Base-by-base conservation (phyloP, 1,139 yeast genomes). In the Candida freyschussii region DNA sequence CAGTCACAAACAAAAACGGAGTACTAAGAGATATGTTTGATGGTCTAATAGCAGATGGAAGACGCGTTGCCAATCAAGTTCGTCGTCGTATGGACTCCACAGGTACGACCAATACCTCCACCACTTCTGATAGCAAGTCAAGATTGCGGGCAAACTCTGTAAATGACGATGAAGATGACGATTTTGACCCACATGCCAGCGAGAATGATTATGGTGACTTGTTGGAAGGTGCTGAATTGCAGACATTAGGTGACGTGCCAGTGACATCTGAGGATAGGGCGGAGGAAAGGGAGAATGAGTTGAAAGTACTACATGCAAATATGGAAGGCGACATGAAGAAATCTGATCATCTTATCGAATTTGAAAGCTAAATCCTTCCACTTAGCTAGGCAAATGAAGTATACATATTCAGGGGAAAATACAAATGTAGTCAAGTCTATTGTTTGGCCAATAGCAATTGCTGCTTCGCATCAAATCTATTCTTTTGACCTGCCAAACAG, bases 21-120 rank as follows among this genome's bases (percentile, higher is more conserved):
- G 83, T 84, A 29, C 61, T 91, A 40, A 69, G 96, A 39, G 91
- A 84, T 36, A 82, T 91, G 75, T 84, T 91, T 62, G 95, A 86
- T 57, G 93, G 94, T 8, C 69, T 91, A 39, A 69, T 91, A 44
- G 94, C 95, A 1, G 97, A 91, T 57, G 96, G 96, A 5, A 69
- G 85, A 55, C 75, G 89, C 36, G 95, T 89, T 12, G 96, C 97
- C 1, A 77, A 73, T 34, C 89, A 84, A 52, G 94, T 89, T 2
- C 77, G 91, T 45, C 78, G 81, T 47, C 76, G 95, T 43, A 86
- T 85, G 72, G 96, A 87, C 53, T 60, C 67, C 4, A 57, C 51
- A 3, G n/a, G n/a, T n/a, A 56, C 62, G 10, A 55, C 63, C 1
- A 47, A 45, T 20, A 40, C 40, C 10, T 26, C 28, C n/a, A 17